phyloP scores from a whole-genome alignment of 768 basidiomycete species.

The Pleurotus eryngii region DNA sequence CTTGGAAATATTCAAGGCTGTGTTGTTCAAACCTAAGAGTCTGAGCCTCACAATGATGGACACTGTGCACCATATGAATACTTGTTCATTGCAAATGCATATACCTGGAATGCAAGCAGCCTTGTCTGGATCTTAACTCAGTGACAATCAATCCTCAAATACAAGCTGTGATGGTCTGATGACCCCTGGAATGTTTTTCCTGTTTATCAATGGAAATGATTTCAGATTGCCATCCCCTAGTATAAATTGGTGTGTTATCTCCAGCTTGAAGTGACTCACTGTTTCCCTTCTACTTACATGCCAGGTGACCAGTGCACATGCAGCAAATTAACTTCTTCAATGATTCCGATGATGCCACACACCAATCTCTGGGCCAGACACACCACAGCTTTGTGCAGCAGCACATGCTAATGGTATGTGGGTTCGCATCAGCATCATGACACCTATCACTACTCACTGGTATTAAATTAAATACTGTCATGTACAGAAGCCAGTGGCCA shows the following conservation, averaged over 20 bases:
- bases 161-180: background rate
- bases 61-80: too few species aligned
- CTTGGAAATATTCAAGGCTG: too few species aligned
- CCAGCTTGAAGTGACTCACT: background rate
- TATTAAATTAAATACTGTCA: background rate
- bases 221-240: background rate
- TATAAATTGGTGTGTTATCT: background rate
- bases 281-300: background rate
- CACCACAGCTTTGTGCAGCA: background rate
- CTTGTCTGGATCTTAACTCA: too few species aligned
- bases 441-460: background rate
- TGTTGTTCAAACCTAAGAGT: too few species aligned
- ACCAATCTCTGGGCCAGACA: constrained; percentile 4
- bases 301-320: background rate
- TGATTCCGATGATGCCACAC: background rate
- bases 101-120: too few species aligned
- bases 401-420: too few species aligned
- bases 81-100: too few species aligned
- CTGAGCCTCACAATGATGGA: too few species aligned
- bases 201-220: background rate
- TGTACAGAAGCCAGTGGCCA: background rate
- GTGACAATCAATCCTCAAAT: background rate
- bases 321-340: constrained; percentile 2
- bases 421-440: too few species aligned
- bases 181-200: background rate